Evolutionary conservation across 2,329 filamentous ascomycete genomes (phyloP), one percentile per base, ranked within the genome.

Genomic region (Exophiala mesophila): DNA sequence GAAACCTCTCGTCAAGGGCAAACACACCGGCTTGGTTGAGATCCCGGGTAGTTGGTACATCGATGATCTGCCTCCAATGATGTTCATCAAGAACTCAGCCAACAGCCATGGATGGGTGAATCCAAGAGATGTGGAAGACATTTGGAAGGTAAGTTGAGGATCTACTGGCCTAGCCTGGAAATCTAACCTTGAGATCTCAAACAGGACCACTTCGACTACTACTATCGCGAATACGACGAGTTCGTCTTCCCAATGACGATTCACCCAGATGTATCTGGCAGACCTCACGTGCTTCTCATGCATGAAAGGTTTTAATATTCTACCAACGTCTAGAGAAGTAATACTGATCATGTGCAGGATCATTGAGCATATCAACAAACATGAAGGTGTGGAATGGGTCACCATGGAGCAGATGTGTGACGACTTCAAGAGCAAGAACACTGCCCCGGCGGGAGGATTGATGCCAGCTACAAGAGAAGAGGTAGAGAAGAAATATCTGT

Each of bases 171-270:
- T 7, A 13, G 12, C 6, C 37, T n/a, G n/a, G n/a, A n/a, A n/a
- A n/a, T n/a, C n/a, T n/a, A n/a, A n/a, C n/a, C n/a, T n/a, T n/a
- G n/a, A n/a, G n/a, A n/a, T 19, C 16, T 34, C 17, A 12, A 10
- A 82, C 54, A 87, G 62, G 76, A 79, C 49, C 70, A 76, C 41
- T 78, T 80, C 46, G 70, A 76, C 53, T 81, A 86, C 62, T 86
- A 84, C 56, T 88, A 88, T 59, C 70, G 82, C 19, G 82, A 88
- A 60, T 82, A 85, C 49, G 82, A 88, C 53, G 80, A 85, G 53
- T 87, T 87, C 49, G 75, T 86, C 39, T 87, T 88, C 54, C 83
- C 84, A 0, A 83, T 88, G 62, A 88, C 83, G 0, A 82, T 87
- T 24, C 83, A 88, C 60, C 84, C 83, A 0, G 83, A 88, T 55